These are phyloP conservation scores for Conticribra guillardii DNA, from an alignment of 108 stramenopile genomes.

Conservation along the genomic window DNA sequence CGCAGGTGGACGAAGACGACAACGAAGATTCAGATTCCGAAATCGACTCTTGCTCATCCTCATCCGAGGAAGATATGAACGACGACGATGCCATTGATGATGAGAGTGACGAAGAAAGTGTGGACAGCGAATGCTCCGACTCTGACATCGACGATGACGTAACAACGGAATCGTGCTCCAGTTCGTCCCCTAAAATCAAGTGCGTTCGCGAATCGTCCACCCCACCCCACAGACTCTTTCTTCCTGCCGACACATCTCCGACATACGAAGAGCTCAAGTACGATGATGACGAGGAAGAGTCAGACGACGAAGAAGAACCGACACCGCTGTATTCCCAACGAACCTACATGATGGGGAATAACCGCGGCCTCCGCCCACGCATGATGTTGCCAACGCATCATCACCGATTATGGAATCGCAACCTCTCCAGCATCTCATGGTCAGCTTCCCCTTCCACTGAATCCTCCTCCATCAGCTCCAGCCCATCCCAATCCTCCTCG, in stretches of 20 bases:
- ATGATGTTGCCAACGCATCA: constrained; percentile 16
- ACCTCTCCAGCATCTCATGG: constrained; percentile 2
- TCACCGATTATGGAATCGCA: constrained; percentile 3
- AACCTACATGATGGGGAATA: neutral
- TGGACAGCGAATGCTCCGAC: neutral
- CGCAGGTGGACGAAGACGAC: neutral
- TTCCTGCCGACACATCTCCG: constrained; percentile 18
- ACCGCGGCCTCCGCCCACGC: neutral
- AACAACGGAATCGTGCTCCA: neutral
- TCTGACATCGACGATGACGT: constrained; percentile 4
- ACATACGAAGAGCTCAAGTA: constrained; percentile 34
- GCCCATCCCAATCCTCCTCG: constrained; percentile 4
- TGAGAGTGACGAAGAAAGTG: constrained; percentile 3
- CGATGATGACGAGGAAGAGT: constrained; percentile 22
- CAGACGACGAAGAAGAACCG: constrained; percentile 23
- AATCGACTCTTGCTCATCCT: constrained; percentile 5
- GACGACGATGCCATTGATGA: constrained; percentile 3
- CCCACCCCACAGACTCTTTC: constrained; percentile 32
- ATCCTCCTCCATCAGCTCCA: constrained; percentile 1
- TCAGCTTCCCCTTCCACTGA: constrained; percentile 1
- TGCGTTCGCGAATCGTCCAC: no score
- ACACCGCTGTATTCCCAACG: neutral
- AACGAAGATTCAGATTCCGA: constrained; percentile 5
- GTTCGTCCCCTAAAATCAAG: neutral
- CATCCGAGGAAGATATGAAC: constrained; percentile 1